A percentile compares a stretch with the other conserved stretches of the same genome.
phyloP scores from a whole-genome alignment of 2,329 filamentous ascomycete genomes.

The Epichloe brachyelytri region DNA sequence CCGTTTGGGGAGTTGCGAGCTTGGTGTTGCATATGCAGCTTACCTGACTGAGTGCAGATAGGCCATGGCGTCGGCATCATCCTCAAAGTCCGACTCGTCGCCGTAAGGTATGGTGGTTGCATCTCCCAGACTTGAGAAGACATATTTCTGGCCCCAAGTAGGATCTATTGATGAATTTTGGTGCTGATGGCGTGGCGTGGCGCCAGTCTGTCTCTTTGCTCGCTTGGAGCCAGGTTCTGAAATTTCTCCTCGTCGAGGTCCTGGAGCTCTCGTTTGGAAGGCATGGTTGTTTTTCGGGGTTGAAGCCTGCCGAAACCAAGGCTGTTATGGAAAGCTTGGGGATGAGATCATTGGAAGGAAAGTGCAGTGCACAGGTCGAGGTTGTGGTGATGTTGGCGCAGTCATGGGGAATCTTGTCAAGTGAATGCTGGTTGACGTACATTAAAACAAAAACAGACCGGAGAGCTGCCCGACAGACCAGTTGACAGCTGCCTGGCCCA shows the following conservation, averaged over 20 bases:
- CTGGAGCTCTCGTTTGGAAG: constrained; percentile 21
- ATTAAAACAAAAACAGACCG: no score
- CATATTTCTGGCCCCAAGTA: constrained; percentile 58
- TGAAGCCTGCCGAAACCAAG: neutral
- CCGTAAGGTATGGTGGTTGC: constrained; percentile 31
- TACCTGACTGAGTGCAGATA: constrained; percentile 63
- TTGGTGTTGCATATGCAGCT: constrained; percentile 16
- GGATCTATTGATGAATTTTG: constrained; percentile 41
- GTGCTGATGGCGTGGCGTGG: constrained; percentile 26
- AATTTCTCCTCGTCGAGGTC: constrained; percentile 17
- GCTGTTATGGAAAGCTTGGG: neutral
- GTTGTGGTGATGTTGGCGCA: neutral
- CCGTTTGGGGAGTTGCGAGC: neutral
- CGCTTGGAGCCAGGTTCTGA: constrained; percentile 15
- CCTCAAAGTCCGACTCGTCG: constrained; percentile 53
- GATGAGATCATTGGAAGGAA: neutral
- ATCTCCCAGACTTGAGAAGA: constrained; percentile 51
- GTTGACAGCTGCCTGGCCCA: no score
- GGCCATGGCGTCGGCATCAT: constrained; percentile 53
- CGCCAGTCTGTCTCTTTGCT: constrained; percentile 11
- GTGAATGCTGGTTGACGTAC: neutral
- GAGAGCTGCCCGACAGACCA: no score
- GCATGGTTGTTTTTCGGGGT: constrained; percentile 14
- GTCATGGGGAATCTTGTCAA: neutral
- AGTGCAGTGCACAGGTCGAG: neutral